Evolutionary conservation across 176 grass and related monocot species (phyloP), one percentile per base, ranked within the genome.

Genomic region (Triticum dicoccoides): DNA sequence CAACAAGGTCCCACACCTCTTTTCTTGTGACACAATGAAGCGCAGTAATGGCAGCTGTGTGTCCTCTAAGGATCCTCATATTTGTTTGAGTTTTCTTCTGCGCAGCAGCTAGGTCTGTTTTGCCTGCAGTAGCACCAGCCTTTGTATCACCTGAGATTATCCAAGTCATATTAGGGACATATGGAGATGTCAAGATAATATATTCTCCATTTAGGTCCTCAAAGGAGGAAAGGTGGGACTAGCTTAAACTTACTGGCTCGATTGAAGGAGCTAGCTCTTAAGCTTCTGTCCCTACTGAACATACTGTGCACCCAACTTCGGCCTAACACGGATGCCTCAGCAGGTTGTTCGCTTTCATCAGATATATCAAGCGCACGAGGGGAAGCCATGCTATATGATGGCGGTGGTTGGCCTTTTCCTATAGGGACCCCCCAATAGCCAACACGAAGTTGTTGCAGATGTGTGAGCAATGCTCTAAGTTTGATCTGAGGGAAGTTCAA

Each of bases 1-100:
- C 97, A 94, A 99, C 90, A 89, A 99, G 97, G 86, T 99, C 97
- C 94, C 97, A 99, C 44, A 99, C 97, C 84, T 99, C 97, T 74
- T 93, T 96, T 86, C 76, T 92, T 87, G 90, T 90, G 76, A 99
- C 94, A 37, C 97, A 99, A 85, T 99, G 97, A 89, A 99, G 88
- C 81, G 97, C 90, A 68, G 97, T 99, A 86, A 99, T 88, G 76
- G 97, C 92, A 88, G 92, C 94, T 62, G 90, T 90, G 89, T 99
- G 97, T n/a, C 97, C 97, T 92, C 94, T 99, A 68, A 99, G 89
- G 86, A 86, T 99, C 73, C 97, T 90, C 86, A 99, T 94, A 76
- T 90, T 96, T 81, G 97, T 96, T 79, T 96, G 97, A 88, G 81
- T 77, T 96, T 96, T 98, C 88, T 92, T 98, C 86, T 92, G 93